Percentiles rank a stretch among this genome's conserved stretches.
Conservation (phyloP, 106 monocot genomes). For the Dioscorea alata region DNA sequence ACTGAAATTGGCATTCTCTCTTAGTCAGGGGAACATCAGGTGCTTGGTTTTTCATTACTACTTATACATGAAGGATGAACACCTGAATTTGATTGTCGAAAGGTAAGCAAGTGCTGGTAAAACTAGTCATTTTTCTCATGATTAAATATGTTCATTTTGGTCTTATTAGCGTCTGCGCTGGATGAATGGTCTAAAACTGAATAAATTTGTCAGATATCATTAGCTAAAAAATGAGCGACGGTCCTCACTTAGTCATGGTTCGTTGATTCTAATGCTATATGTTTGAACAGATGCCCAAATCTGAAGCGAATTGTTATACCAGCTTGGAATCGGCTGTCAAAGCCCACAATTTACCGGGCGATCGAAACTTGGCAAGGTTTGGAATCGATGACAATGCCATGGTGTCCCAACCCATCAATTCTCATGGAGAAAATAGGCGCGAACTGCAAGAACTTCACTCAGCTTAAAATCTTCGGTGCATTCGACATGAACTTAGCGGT, state of each 20-base stretch:
- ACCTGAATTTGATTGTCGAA: constrained; percentile 69
- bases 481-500: constrained; percentile 61
- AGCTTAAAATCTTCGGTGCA: constrained; percentile 79
- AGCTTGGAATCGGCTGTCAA: constrained; percentile 94
- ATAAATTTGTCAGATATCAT: too few species aligned
- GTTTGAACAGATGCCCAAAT: constrained; percentile 46
- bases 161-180: too few species aligned
- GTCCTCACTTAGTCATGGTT: too few species aligned
- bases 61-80: constrained; percentile 90
- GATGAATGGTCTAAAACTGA: too few species aligned
- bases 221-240: too few species aligned
- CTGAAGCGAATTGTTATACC: constrained; percentile 76
- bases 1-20: constrained; percentile 56
- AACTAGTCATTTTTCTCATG: too few species aligned
- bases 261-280: too few species aligned
- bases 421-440: constrained; percentile 73
- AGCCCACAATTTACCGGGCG: constrained; percentile 62
- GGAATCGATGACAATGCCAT: constrained; percentile 87
- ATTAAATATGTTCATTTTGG: too few species aligned
- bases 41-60: constrained; percentile 81
- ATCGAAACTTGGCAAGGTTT: constrained; percentile 60
- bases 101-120: constrained; percentile 30
- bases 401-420: constrained; percentile 55
- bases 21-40: constrained; percentile 58
- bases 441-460: constrained; percentile 71